Conservation (phyloP, 2,329 filamentous ascomycete species). For the Aureobasidium uvarum region DNA sequence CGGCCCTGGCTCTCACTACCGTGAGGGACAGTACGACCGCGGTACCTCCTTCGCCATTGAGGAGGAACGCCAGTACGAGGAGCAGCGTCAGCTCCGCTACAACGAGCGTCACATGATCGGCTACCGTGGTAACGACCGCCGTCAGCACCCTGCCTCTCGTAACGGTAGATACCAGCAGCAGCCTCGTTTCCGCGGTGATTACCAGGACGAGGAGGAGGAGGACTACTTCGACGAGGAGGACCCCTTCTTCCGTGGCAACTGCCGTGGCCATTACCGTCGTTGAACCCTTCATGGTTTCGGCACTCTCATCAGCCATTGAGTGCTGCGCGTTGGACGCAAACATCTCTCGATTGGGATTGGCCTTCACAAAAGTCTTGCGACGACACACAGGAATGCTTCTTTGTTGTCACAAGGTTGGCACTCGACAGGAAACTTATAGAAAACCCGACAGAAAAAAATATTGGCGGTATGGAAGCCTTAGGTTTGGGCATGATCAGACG, state of each 20-base stretch:
- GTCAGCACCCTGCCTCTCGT: background rate
- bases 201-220: constrained; percentile 1
- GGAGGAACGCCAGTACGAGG: constrained; percentile 32
- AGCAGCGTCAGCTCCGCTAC: constrained; percentile 9
- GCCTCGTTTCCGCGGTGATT: background rate
- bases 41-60: constrained; percentile 58
- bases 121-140: background rate
- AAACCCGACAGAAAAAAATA: background rate
- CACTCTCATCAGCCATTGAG: background rate
- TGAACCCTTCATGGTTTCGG: background rate
- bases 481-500: background rate
- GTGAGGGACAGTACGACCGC: constrained; percentile 76
- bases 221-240: constrained; percentile 17
- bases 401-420: background rate
- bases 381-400: background rate
- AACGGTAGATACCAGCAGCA: background rate
- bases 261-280: background rate
- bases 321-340: background rate
- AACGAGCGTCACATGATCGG: background rate
- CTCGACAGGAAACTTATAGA: background rate
- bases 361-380: background rate
- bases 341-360: background rate
- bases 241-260: background rate
- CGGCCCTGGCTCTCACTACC: constrained; percentile 67
- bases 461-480: background rate